Evolutionary conservation across 1,284 basidiomycete genomes (phyloP).

Genomic region (Ustilago lituana): DNA sequence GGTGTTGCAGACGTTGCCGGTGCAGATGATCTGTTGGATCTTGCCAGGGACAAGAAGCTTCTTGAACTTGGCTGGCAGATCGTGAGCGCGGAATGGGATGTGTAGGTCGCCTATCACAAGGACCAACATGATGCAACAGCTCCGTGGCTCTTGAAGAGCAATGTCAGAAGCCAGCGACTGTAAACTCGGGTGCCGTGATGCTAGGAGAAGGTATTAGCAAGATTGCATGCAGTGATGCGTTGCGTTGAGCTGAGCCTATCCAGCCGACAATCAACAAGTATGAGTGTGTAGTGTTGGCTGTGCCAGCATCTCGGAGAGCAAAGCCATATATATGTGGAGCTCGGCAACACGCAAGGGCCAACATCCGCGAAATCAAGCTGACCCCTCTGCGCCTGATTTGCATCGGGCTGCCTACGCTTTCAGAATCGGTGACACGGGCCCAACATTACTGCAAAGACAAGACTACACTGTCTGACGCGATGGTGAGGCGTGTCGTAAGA

Average conservation of each 20-base stretch:
- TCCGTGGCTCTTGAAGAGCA: too few species aligned
- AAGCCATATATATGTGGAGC: constrained; percentile 5
- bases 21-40: constrained; percentile 97
- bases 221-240: too few species aligned
- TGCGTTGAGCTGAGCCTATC: too few species aligned
- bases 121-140: constrained; percentile 55
- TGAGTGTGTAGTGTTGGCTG: background rate
- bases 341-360: constrained; percentile 17
- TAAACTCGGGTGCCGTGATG: too few species aligned
- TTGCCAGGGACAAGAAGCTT: constrained; percentile 93
- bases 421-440: background rate
- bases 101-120: constrained; percentile 65
- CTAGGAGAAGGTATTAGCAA: too few species aligned
- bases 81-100: constrained; percentile 73
- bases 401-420: background rate
- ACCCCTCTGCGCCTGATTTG: background rate
- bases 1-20: constrained; percentile 95
- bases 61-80: constrained; percentile 94
- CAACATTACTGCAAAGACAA: too few species aligned
- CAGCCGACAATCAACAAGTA: background rate
- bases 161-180: too few species aligned
- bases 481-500: too few species aligned
- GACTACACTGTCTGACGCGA: too few species aligned
- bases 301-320: background rate
- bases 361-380: background rate